Evolutionary conservation across 2,329 filamentous ascomycete genomes (phyloP), one percentile per base, ranked within the genome.

Genomic region (Pseudomassariella vexata): DNA sequence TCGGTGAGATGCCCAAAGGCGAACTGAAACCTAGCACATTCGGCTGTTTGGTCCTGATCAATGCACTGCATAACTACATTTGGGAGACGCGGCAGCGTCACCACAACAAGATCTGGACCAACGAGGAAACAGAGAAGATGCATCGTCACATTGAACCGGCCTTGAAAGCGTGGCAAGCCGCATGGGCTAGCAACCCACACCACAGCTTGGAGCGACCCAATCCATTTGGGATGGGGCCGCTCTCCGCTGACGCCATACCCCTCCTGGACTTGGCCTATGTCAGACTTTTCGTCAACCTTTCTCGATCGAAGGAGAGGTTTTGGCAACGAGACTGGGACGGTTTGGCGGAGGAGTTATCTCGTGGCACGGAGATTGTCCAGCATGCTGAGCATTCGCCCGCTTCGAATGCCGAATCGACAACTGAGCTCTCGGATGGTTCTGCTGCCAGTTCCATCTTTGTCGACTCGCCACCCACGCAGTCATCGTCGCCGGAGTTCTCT

Each of bases 81-180:
- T 96, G 92, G 92, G 90, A 96, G 60, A 95, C 89, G 0, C 75
- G 90, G 16, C 89, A 95, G 58, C 73, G 88, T 32, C 89, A 95
- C 47, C 82, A 89, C 47, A 88, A 85, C 46, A 82, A 87, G 40
- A 70, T 87, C 29, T 95, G 90, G 90, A 94, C 88, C 2, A 78
- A 82, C 20, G 82, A 90, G 43, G 90, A 96, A 58, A 94, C 87
- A 0, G 89, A 96, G 45, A 87, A 88, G 42, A 94, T 96, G 88
- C 89, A 95, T 55, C 77, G 84, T 2, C 88, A 95, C 50, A 94
- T 96, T 36, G 89, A 95, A 56, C 90, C 90, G 9, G 90, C 90
- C 3, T 66, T 98, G 39, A 84, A 88, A 55, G 89, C 90, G 6
- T 98, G 92, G 92, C 87, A 95, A 60, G 75, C 82, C 28, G 89